A percentile compares a stretch with the other conserved stretches of the same genome.
These are phyloP conservation scores for Neurospora hispaniola DNA, from an alignment of 495 filamentous ascomycete species.

Conservation along the genomic window DNA sequence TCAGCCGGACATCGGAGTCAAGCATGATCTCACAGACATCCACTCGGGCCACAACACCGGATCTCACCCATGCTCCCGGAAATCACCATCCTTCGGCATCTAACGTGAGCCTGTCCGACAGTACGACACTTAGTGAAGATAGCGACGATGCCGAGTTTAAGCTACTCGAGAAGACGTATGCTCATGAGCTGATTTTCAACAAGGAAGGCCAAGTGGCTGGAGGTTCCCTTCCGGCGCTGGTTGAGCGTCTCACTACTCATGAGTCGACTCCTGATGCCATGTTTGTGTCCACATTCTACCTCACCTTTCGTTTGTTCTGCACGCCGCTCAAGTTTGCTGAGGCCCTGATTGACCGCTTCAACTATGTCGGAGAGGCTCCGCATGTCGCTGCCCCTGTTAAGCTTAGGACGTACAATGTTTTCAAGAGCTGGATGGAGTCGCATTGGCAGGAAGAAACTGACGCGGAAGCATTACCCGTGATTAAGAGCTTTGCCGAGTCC, in stretches of 20 bases:
- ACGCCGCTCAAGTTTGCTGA: conserved; percentile 70
- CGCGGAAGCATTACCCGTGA: conserved; percentile 58
- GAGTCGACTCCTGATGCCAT: conserved; percentile 86
- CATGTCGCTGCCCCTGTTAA: conserved; percentile 68
- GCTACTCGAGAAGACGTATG: conserved; percentile 72
- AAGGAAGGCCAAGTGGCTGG: conserved; percentile 93
- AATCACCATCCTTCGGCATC: conserved; percentile 40
- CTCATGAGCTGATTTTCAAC: conserved; percentile 83
- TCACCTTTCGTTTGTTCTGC: conserved; percentile 93
- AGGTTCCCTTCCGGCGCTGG: conserved; percentile 79
- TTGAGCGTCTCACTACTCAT: conserved; percentile 88
- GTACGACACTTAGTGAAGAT: conserved; percentile 59
- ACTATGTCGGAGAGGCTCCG: conserved; percentile 73
- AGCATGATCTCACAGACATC: conserved; percentile 74
- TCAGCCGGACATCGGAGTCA: conserved; percentile 71
- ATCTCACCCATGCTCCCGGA: conserved; percentile 37
- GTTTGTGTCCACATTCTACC: conserved; percentile 91
- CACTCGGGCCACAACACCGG: conserved; percentile 84
- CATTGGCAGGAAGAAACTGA: conserved; percentile 86
- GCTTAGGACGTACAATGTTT: conserved; percentile 86
- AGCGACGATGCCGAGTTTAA: conserved; percentile 69
- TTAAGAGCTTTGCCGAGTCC: conserved; percentile 66
- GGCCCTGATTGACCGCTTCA: conserved; percentile 77
- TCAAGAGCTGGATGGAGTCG: conserved; percentile 95
- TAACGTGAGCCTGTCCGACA: conserved; percentile 45